These are phyloP conservation scores for Coemansia sp. DNA, from an alignment of 192 early-diverging fungal genomes.

Conservation along the genomic window DNA sequence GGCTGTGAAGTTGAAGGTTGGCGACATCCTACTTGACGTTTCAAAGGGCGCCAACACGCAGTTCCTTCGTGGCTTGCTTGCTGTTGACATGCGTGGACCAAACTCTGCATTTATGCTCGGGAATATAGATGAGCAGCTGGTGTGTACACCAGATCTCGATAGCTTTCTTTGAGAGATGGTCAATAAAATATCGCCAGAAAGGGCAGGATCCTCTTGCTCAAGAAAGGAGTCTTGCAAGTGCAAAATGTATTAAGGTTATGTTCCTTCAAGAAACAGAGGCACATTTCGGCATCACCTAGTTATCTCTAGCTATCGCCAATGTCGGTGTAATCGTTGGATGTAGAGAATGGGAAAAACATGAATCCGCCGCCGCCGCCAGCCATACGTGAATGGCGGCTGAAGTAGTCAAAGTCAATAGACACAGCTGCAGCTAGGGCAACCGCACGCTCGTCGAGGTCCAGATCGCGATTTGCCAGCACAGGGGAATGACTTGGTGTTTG, in stretches of 20 bases:
- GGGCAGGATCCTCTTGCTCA: no score
- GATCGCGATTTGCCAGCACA: constrained; percentile 46
- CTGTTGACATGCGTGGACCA: constrained; percentile 22
- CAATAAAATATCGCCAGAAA: background rate
- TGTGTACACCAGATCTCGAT: constrained; percentile 53
- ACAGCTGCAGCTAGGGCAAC: constrained; percentile 81
- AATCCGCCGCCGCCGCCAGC: constrained; percentile 25
- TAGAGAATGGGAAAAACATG: constrained; percentile 12
- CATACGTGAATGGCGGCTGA: constrained; percentile 69
- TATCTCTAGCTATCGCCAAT: background rate
- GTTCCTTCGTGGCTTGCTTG: constrained; percentile 45
- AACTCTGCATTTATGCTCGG: constrained; percentile 40
- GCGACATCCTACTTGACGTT: constrained; percentile 49
- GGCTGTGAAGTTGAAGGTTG: constrained; percentile 32
- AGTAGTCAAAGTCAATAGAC: constrained; percentile 89
- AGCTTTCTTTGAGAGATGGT: constrained; percentile 16
- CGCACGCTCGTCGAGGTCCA: constrained; percentile 79
- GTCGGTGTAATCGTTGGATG: constrained; percentile 3
- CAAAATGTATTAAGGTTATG: no score
- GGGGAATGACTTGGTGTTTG: background rate
- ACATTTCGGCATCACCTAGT: no score
- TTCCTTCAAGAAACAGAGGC: no score
- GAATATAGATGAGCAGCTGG: constrained; percentile 34
- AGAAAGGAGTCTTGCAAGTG: no score
- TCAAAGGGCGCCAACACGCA: constrained; percentile 42